A percentile compares a stretch with the other conserved stretches of the same genome.
phyloP scores from a whole-genome alignment of 2,329 filamentous ascomycete genomes.

The Claviceps sp. region DNA sequence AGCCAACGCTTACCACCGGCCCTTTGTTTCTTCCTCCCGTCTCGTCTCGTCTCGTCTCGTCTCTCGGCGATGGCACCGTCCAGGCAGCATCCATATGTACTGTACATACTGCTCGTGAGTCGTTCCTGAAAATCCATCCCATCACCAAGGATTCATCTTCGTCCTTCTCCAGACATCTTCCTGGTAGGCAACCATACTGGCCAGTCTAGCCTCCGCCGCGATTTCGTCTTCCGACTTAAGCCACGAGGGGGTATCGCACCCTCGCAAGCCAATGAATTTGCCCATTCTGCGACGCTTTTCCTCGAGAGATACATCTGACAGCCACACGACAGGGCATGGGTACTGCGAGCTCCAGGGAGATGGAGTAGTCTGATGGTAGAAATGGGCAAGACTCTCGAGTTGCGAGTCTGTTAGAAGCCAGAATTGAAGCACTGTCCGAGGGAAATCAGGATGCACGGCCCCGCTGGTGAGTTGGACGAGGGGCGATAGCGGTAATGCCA shows the following conservation, averaged over 20 bases:
- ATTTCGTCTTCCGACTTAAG: constrained; percentile 35
- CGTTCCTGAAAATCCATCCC: background rate
- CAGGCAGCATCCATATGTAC: too few relatives aligned
- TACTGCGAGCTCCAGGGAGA: constrained; percentile 44
- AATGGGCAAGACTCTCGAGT: constrained; percentile 55
- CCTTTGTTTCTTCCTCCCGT: background rate
- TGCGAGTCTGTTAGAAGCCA: constrained; percentile 60
- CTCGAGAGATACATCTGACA: constrained; percentile 36
- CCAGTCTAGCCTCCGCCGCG: constrained; percentile 27
- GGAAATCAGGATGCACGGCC: constrained; percentile 50
- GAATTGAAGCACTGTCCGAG: constrained; percentile 53
- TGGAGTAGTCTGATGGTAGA: constrained; percentile 58
- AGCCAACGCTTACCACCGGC: background rate
- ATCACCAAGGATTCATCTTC: constrained; percentile 26
- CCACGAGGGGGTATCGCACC: constrained; percentile 28
- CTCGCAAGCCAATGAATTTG: constrained; percentile 58
- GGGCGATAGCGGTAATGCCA: constrained; percentile 52
- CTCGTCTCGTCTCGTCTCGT: too few relatives aligned
- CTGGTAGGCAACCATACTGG: constrained; percentile 20
- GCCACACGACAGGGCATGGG: constrained; percentile 56
- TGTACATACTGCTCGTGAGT: too few relatives aligned
- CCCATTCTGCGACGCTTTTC: constrained; percentile 63
- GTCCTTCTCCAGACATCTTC: constrained; percentile 33
- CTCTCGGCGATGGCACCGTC: too few relatives aligned
- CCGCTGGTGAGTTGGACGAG: constrained; percentile 52